Evolutionary conservation across 202 grass and related monocot species (phyloP), one percentile per base, ranked within the genome.

Genomic region (Thinopyrum obtusiflorum): DNA sequence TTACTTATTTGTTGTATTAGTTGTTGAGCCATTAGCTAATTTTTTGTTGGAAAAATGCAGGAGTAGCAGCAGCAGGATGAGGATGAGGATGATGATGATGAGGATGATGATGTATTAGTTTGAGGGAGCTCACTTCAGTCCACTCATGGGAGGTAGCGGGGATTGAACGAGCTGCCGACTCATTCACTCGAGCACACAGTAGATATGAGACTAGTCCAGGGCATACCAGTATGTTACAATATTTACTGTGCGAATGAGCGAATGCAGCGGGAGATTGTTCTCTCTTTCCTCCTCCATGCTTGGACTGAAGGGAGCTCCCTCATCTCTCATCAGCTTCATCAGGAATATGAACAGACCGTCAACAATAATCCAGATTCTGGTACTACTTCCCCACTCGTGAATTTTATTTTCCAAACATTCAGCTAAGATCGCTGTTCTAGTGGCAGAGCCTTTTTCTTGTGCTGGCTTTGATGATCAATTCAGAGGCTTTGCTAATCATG

Each of bases 261-360:
- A 91, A 91, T 94, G 92, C 90, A 82, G 92, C 92, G 92, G 92
- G 92, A 94, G 91, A 87, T 35, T 85, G 88, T 93, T 93, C 91
- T 86, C 83, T 93, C 91, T 81, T 88, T 86, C 74, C 84, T 87
- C 77, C 90, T 82, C 88, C 87, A 83, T 94, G 89, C 92, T 94
- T 94, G 92, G 92, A 94, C 92, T 94, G 92, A 94, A 94, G 92
- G 92, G 92, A 94, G 92, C 89, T 94, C 92, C 92, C 92, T 94
- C 89, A 55, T 46, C 29, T 69, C 63, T 63, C 36, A 42, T 37
- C 20, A 81, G 28, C 42, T 35, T 68, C 73, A 32, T 57, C 27
- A 51, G 9, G 44, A 74, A 74, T 74, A 31, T 76, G 47, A 57
- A 33, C 47, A 76, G 73, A 33, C 5, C 47, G 1, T 35, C 28